phyloP scores from a whole-genome alignment of 768 basidiomycete species.

The Clitopilus passeckerianus region DNA sequence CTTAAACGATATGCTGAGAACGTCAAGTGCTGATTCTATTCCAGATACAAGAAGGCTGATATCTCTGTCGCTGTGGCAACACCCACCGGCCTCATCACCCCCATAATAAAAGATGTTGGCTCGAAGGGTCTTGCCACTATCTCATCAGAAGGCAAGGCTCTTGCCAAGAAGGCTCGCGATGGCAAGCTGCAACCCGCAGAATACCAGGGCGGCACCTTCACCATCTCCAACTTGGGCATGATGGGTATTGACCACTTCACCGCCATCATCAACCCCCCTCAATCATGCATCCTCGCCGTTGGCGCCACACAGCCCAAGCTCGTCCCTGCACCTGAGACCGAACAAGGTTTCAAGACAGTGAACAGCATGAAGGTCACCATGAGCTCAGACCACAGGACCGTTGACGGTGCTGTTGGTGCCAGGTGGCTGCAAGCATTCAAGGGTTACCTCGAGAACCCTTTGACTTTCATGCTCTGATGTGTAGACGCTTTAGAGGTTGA shows the following conservation, averaged over 20 bases:
- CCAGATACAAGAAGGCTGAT: constrained; percentile 92
- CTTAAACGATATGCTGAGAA: background rate
- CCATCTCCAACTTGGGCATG: constrained; percentile 99
- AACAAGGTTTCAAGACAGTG: constrained; percentile 91
- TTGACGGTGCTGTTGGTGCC: constrained; percentile 95
- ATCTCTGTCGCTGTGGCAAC: constrained; percentile 97
- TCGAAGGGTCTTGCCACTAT: constrained; percentile 90
- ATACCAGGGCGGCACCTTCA: constrained; percentile 99
- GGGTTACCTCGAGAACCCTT: constrained; percentile 92
- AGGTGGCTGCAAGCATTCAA: constrained; percentile 92
- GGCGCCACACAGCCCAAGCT: constrained; percentile 84
- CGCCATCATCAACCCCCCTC: constrained; percentile 98
- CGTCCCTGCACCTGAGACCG: constrained; percentile 82
- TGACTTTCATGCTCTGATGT: constrained; percentile 90
- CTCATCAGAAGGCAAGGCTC: constrained; percentile 85
- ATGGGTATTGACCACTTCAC: constrained; percentile 93
- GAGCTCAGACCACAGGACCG: constrained; percentile 91
- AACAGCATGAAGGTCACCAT: constrained; percentile 95
- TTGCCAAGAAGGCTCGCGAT: constrained; percentile 95
- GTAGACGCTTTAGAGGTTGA: background rate
- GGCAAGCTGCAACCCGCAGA: constrained; percentile 93
- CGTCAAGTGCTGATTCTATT: background rate
- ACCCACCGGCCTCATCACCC: constrained; percentile 92
- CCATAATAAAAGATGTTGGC: constrained; percentile 92
- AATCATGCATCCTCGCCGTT: constrained; percentile 96